phyloP scores from a whole-genome alignment of 2,329 filamentous ascomycete species.

The Talaromyces rugulosus region DNA sequence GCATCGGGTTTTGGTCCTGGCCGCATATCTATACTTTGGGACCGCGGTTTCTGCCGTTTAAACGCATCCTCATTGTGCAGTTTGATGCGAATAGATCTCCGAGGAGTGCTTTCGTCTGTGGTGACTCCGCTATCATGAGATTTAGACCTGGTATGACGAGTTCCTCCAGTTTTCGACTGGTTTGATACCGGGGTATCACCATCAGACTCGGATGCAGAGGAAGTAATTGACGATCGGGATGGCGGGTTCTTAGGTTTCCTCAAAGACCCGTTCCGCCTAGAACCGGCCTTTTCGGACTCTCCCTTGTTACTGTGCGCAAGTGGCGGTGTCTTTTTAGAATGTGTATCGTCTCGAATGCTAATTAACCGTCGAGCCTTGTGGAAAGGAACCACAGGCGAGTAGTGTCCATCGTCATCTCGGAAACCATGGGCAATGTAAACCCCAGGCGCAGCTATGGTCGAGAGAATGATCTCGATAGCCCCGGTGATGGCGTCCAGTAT shows the following conservation, averaged over 20 bases:
- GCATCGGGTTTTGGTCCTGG: conserved; percentile 18
- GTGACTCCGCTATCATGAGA: conserved; percentile 19
- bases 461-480: conserved; percentile 72
- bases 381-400: conserved; percentile 72
- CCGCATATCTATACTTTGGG: conserved; percentile 28
- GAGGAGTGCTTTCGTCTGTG: conserved; percentile 62
- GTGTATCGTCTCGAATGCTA: conserved; percentile 15
- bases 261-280: conserved; percentile 25
- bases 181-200: conserved; percentile 32
- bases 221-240: conserved; percentile 43
- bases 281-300: conserved; percentile 19
- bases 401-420: conserved; percentile 73
- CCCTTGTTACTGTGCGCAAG: conserved; percentile 19
- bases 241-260: conserved; percentile 28
- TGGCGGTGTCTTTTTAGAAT: conserved; percentile 16
- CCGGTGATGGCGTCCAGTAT: conserved; percentile 69
- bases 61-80: conserved; percentile 73
- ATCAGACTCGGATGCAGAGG: conserved; percentile 55
- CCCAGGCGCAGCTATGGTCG: conserved; percentile 72
- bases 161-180: conserved; percentile 20
- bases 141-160: conserved; percentile 25
- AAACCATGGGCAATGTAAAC: conserved; percentile 80
- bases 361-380: conserved; percentile 51
- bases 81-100: conserved; percentile 86
- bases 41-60: conserved; percentile 58